Base-by-base conservation (phyloP, 352 stramenopile genomes). In the Phytophthora kernoviae region DNA sequence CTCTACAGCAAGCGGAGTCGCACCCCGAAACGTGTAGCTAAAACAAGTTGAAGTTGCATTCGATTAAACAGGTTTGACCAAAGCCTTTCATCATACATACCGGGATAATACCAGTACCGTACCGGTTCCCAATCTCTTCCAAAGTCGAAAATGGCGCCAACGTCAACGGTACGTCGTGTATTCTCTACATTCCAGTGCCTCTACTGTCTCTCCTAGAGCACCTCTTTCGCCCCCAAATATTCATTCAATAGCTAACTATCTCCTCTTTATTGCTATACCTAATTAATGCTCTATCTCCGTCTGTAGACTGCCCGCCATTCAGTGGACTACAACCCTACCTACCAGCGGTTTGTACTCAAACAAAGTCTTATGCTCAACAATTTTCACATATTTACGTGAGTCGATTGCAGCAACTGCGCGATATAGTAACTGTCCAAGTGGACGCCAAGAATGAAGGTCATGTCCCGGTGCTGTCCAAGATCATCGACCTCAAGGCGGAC, bases 381-480 rank as follows among this genome's bases (percentile, higher is more conserved):
- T 97, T 92, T 72, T 94, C 83, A 55, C 88, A 97, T 71, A 88
- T 97, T 33, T 97, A 97, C 70, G 79, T 93, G 55, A 92, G 75
- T 58, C 85, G 90, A 2, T 59, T 96, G 58, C 65, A 76, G 50
- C 63, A 73, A 56, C 79, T 97, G 42, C 87, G 88, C 22, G 74
- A 86, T 22, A 56, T 75, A 2, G 72, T 96, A 27, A 57, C 68
- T 24, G 62, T 63, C 2, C 71, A 76, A 30, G 73, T 91, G 15
- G 68, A 84, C 22, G 55, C 79, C 8, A 39, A 41, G 5, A 63
- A 50, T 3, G 33, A 21, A 15, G 62, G 33, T 2, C 37, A 20
- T 5, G 69, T 74, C 18, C 45, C 68, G 8, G 70, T 92, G 22
- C 39, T 93, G 47, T 46, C 78, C 57, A 90, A 90, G 69, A 81